Percentiles rank a stretch among this genome's conserved stretches.
Evolutionary conservation across 768 basidiomycete genomes (phyloP).

Genomic region (Albatrellus ellisii): DNA sequence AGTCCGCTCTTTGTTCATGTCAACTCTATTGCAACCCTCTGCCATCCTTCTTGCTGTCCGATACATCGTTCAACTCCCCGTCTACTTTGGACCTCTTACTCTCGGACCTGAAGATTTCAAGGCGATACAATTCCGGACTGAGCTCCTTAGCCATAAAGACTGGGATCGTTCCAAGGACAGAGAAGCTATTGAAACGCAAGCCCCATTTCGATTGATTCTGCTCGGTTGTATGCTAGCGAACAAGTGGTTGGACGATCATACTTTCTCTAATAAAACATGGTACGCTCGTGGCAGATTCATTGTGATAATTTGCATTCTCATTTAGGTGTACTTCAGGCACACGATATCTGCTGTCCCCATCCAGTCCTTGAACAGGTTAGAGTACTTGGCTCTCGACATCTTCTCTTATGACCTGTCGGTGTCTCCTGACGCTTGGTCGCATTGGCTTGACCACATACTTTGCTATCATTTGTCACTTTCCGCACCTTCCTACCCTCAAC

Average conservation of each 20-base stretch:
- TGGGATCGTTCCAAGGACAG: constrained; percentile 26
- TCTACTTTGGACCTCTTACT: constrained; percentile 42
- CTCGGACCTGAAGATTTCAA: constrained; percentile 41
- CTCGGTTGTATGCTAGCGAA: constrained; percentile 80
- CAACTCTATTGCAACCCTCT: constrained; percentile 72
- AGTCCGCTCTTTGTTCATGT: constrained; percentile 61
- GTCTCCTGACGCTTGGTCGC: constrained; percentile 47
- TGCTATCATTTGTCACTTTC: constrained; percentile 53
- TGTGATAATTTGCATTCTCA: background rate
- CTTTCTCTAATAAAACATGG: constrained; percentile 86
- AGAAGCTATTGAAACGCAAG: constrained; percentile 40
- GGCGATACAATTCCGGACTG: constrained; percentile 49
- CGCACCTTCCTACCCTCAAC: constrained; percentile 49
- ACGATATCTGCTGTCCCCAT: constrained; percentile 69
- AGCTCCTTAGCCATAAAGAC: constrained; percentile 38
- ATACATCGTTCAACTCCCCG: constrained; percentile 71
- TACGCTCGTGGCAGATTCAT: constrained; percentile 21
- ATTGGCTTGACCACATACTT: constrained; percentile 56
- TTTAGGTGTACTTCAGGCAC: constrained; percentile 48
- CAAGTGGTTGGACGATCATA: constrained; percentile 84
- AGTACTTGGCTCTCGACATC: constrained; percentile 57
- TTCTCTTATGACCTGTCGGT: constrained; percentile 62
- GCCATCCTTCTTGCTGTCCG: constrained; percentile 67
- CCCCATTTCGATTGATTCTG: constrained; percentile 62
- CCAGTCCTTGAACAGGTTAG: constrained; percentile 54